Evolutionary conservation across 2,329 filamentous ascomycete species (phyloP).

Genomic region (Claviceps sp.): DNA sequence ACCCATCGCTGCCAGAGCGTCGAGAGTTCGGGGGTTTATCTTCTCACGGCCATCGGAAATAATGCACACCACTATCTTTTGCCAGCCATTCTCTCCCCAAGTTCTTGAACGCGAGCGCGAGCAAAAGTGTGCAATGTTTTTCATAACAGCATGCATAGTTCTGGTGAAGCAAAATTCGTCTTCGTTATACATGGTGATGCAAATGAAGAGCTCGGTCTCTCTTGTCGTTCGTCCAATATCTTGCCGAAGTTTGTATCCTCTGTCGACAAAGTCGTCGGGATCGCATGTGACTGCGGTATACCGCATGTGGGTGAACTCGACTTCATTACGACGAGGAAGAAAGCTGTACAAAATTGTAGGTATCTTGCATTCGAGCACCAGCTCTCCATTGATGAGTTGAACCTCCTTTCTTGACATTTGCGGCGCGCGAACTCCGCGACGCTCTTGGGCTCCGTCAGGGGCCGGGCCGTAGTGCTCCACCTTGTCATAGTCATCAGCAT

Average conservation of each 20-base stretch:
- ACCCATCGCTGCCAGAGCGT: slow-evolving; percentile 90
- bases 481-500: slow-evolving; percentile 34
- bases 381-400: slow-evolving; percentile 89
- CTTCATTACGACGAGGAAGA: slow-evolving; percentile 77
- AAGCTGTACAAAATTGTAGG: slow-evolving; percentile 97
- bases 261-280: slow-evolving; percentile 79
- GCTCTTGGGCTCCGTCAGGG: slow-evolving; percentile 72
- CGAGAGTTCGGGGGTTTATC: slow-evolving; percentile 84
- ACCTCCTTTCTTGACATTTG: slow-evolving; percentile 92
- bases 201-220: slow-evolving; percentile 93
- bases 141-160: slow-evolving; percentile 98
- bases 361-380: slow-evolving; percentile 97
- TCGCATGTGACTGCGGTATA: slow-evolving; percentile 98
- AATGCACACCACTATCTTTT: slow-evolving; percentile 97
- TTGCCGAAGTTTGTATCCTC: slow-evolving; percentile 86
- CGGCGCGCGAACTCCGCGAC: slow-evolving; percentile 72
- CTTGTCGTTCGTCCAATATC: slow-evolving; percentile 71
- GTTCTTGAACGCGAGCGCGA: slow-evolving; percentile 81
- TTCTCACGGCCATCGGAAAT: slow-evolving; percentile 84
- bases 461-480: slow-evolving; percentile 77
- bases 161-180: slow-evolving; percentile 92
- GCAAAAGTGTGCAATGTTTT: slow-evolving; percentile 95
- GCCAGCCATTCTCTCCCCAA: slow-evolving; percentile 95
- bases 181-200: slow-evolving; percentile 98
- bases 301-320: slow-evolving; percentile 97